Base-by-base conservation (phyloP, 2,329 filamentous ascomycete species). In the Hansfordia pulvinata region DNA sequence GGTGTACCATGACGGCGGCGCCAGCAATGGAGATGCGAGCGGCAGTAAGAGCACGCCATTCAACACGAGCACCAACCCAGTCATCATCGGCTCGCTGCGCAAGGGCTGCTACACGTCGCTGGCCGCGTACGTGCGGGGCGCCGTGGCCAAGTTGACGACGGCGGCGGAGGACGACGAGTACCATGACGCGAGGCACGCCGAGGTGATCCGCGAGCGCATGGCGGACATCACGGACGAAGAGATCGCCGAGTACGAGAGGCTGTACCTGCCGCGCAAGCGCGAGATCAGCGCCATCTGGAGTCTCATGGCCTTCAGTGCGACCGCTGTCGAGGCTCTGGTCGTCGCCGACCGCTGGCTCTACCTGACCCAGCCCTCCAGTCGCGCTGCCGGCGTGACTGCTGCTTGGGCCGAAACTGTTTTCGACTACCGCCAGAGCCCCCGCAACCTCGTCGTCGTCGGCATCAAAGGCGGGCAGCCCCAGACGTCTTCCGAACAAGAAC, bases 351-450 rank as follows among this genome's bases (percentile, higher is more conserved):
- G 90, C 23, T 98, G 84, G 81, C 58, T 81, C 34, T 98, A 77
- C 55, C 58, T 98, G 38, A 68, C 62, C 31, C 88, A 98, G 55
- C n/a, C n/a, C n/a, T n/a, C n/a, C n/a, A n/a, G n/a, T n/a, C 81
- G 93, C 39, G 43, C 56, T 26, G 68, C 77, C 21, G 56, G 76
- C 6, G 75, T 85, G 23, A 58, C 68, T 36, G 67, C 79, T 36
- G 79, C 76, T 32, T 98, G 90, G 90, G 86, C 93, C 5, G 84
- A 96, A 57, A 65, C 80, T 1, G 85, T 94, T 4, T 96, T 96
- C 56, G 84, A 93, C 38, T 94, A 93, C 50, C 59, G 56, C 19
- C 55, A 79, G 46, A 93, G 85, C 48, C 90, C 90, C 25, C 64
- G 90, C 35, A 96, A 98, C 52, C 52, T 96, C 43, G 88, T 93